Conservation (phyloP, 2,329 filamentous ascomycete genomes). For the Penicillium sp. region DNA sequence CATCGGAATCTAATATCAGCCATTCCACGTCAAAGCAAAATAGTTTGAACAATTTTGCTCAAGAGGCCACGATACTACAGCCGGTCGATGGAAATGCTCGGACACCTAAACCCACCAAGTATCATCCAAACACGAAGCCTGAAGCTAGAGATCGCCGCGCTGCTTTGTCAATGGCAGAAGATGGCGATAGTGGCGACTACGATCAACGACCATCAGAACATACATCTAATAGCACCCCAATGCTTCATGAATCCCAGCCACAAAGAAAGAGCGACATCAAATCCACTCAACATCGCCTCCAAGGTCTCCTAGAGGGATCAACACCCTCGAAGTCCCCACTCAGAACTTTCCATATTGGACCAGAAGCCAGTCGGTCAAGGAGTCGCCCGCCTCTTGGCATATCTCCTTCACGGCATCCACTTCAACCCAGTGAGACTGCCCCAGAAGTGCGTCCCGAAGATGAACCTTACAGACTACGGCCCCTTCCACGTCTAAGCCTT, state of each 20-base stretch:
- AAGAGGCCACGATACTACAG: constrained; percentile 18
- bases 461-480: constrained; percentile 53
- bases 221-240: background rate
- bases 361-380: background rate
- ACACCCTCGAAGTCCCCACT: constrained; percentile 21
- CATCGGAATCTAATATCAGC: too few relatives aligned
- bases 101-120: constrained; percentile 4
- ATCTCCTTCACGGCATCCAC: background rate
- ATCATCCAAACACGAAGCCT: constrained; percentile 31
- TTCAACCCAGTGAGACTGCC: background rate
- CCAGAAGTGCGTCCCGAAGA: constrained; percentile 24
- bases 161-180: constrained; percentile 47
- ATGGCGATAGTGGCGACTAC: constrained; percentile 37
- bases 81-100: constrained; percentile 28
- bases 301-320: constrained; percentile 30
- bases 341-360: background rate
- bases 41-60: too few relatives aligned
- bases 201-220: background rate
- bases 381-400: background rate
- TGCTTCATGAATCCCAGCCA: too few relatives aligned
- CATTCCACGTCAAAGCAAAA: too few relatives aligned
- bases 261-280: constrained; percentile 2
- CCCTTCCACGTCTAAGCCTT: constrained; percentile 53
- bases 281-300: constrained; percentile 23
- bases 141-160: constrained; percentile 27